Evolutionary conservation across 371 early-diverging fungal genomes (phyloP).

Genomic region (Mucor velutinosus): DNA sequence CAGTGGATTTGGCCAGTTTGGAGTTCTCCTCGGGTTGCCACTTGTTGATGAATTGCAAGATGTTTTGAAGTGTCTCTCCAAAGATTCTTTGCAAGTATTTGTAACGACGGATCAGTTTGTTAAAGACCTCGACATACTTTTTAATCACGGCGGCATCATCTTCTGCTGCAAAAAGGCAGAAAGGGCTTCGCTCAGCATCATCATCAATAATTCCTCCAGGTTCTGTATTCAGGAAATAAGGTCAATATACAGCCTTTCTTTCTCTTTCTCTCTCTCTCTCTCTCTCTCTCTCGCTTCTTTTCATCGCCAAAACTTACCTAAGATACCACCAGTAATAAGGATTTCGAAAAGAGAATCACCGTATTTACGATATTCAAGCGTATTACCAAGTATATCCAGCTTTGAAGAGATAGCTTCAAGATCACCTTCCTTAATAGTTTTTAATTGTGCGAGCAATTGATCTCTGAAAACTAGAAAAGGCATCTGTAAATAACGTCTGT

Average conservation of each 20-base stretch:
- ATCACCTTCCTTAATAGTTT: conserved; percentile 63
- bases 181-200: conserved; percentile 79
- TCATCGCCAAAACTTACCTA: conserved; percentile 53
- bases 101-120: conserved; percentile 88
- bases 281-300: background rate
- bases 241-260: background rate
- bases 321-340: conserved; percentile 86
- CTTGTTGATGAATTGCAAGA: conserved; percentile 88
- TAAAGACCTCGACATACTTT: conserved; percentile 80
- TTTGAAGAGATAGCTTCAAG: conserved; percentile 71
- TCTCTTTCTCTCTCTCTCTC: background rate
- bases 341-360: conserved; percentile 92
- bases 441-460: conserved; percentile 67
- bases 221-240: conserved; percentile 49
- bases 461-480: conserved; percentile 67
- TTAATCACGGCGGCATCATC: conserved; percentile 72
- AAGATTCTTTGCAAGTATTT: conserved; percentile 89
- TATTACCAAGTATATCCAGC: conserved; percentile 83
- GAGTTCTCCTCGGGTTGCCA: conserved; percentile 74
- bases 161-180: conserved; percentile 81
- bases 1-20: conserved; percentile 81
- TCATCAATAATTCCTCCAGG: conserved; percentile 90
- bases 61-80: conserved; percentile 83
- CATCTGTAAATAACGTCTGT: background rate
- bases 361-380: conserved; percentile 93